Percentiles rank a stretch among this genome's conserved stretches.
These are phyloP conservation scores for Dichomitus squalens DNA, from an alignment of 1,284 basidiomycete genomes.

Conservation along the genomic window DNA sequence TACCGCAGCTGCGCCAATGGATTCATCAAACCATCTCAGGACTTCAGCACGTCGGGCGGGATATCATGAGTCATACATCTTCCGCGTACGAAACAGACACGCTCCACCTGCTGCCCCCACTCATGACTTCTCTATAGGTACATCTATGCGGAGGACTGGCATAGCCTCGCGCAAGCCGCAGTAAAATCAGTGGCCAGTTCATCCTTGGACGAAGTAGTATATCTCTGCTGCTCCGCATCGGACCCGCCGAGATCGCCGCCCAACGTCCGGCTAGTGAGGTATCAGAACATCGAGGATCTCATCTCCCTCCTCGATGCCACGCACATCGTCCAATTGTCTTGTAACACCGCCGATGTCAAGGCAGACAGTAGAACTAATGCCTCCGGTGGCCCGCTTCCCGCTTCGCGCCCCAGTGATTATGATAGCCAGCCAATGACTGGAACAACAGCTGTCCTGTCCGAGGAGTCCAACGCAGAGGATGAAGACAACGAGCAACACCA, in stretches of 20 bases:
- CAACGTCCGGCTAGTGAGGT: not conserved
- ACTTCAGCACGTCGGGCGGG: not conserved
- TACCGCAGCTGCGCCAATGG: not conserved
- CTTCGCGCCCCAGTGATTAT: too few species aligned
- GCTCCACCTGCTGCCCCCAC: not conserved
- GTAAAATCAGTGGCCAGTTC: constrained; percentile 29
- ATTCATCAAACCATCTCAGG: not conserved
- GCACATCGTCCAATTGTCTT: constrained; percentile 34
- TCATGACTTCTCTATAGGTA: constrained; percentile 34
- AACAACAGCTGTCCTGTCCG: too few species aligned
- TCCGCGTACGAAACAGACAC: not conserved
- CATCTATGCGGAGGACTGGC: constrained; percentile 38
- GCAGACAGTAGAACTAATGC: not conserved
- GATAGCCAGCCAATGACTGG: too few species aligned
- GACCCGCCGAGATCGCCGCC: not conserved
- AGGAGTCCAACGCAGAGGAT: not conserved
- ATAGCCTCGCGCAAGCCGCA: constrained; percentile 33
- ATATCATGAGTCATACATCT: not conserved
- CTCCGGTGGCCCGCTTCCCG: too few species aligned
- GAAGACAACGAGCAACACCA: constrained; percentile 3
- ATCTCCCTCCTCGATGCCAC: constrained; percentile 25
- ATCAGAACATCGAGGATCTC: not conserved
- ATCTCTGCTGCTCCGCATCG: constrained; percentile 29
- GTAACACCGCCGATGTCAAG: constrained; percentile 24
- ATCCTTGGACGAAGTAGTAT: constrained; percentile 43